phyloP scores from a whole-genome alignment of 2,329 filamentous ascomycete genomes.

The Colletotrichum shisoi region DNA sequence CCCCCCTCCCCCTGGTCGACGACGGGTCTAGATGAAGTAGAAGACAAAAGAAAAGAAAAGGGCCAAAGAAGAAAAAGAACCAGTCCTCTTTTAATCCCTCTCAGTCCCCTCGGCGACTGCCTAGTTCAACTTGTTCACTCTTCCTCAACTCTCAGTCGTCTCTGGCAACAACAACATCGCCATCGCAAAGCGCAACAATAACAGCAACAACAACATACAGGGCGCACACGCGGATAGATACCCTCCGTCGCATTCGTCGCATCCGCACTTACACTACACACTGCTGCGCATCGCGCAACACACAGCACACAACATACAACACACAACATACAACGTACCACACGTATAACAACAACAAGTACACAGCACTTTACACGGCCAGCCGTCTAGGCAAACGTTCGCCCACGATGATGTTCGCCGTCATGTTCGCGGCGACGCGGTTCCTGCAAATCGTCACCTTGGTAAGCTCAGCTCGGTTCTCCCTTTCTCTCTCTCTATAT shows the following conservation, averaged over 20 bases:
- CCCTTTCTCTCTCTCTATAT: not conserved
- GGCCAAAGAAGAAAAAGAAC: not conserved
- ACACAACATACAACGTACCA: too few relatives aligned
- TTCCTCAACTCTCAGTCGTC: not conserved
- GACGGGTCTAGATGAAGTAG: not conserved
- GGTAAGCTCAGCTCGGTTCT: slow-evolving; percentile 52
- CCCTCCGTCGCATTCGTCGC: slow-evolving; percentile 7
- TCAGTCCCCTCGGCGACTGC: not conserved
- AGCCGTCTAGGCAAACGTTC: not conserved
- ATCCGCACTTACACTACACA: not conserved
- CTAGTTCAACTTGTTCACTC: not conserved
- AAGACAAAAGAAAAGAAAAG: not conserved
- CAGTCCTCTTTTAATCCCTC: slow-evolving; percentile 7
- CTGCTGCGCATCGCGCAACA: too few relatives aligned
- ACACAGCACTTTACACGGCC: not conserved
- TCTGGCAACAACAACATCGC: not conserved
- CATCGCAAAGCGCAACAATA: slow-evolving; percentile 16
- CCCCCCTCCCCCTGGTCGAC: too few relatives aligned
- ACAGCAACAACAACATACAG: too few relatives aligned
- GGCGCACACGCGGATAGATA: not conserved
- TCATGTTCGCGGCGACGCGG: slow-evolving; percentile 70
- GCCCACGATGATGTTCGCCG: slow-evolving; percentile 66
- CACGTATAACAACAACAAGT: not conserved
- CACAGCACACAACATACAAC: not conserved
- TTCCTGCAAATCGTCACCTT: slow-evolving; percentile 69